Evolutionary conservation across 768 basidiomycete genomes (phyloP).

Genomic region (Termitomyces sp.): DNA sequence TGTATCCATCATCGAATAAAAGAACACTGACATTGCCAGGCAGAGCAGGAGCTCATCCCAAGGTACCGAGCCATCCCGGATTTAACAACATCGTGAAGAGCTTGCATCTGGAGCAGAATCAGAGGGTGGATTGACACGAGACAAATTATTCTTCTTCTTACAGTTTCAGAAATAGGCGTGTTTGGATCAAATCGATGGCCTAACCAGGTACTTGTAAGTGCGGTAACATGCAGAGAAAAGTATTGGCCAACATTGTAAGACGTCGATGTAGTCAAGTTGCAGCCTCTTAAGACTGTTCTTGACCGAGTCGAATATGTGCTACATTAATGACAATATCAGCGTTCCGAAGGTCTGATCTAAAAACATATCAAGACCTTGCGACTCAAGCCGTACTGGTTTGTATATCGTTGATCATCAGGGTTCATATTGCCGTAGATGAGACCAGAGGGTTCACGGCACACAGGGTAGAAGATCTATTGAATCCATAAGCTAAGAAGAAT

Average conservation of each 20-base stretch:
- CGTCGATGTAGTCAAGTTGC: constrained; percentile 73
- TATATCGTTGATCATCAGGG: constrained; percentile 40
- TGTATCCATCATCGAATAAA: too few relatives aligned
- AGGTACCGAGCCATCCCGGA: constrained; percentile 60
- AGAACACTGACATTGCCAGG: constrained; percentile 45
- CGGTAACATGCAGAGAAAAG: background rate
- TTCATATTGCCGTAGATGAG: constrained; percentile 6
- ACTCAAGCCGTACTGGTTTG: constrained; percentile 47
- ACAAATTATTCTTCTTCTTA: constrained; percentile 10
- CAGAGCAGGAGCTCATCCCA: constrained; percentile 53
- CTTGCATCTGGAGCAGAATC: constrained; percentile 46
- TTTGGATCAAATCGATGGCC: constrained; percentile 54
- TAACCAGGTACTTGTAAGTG: constrained; percentile 8
- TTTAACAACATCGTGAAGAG: constrained; percentile 61
- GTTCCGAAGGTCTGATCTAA: background rate
- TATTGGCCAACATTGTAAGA: constrained; percentile 52
- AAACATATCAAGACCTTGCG: constrained; percentile 14
- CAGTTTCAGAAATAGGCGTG: constrained; percentile 57
- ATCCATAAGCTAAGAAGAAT: background rate
- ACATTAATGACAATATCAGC: too few relatives aligned
- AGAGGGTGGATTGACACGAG: background rate
- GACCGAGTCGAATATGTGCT: constrained; percentile 73
- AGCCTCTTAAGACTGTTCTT: constrained; percentile 60
- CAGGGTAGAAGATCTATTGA: constrained; percentile 22
- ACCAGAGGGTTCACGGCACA: constrained; percentile 18